Base-by-base conservation (phyloP, 73 alveolate species). In the Paramecium primaurelia region DNA sequence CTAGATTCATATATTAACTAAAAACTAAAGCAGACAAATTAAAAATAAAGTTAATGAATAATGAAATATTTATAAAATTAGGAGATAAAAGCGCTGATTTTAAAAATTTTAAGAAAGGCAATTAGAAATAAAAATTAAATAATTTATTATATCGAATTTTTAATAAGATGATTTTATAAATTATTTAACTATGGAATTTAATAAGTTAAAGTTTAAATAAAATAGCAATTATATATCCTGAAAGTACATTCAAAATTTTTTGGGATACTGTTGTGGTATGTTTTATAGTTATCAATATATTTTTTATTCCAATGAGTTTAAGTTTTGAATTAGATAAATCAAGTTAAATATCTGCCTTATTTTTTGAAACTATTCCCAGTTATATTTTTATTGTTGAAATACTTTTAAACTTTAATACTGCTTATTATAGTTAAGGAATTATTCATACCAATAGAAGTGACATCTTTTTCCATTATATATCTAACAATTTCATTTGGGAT, bases 381-480 rank as follows among this genome's bases (percentile, higher is more conserved):
- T 89, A 83, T 40, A 47, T 71, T 18, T 89, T 89, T 89, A 71
- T 89, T 38, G 40, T 44, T 6, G 94, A 89, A 71, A 89, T 89
- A 0, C 36, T 89, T 25, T 22, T 89, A n/a, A 89, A 89, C 47
- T 89, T 89, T 28, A 71, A 71, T 32, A 89, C 94, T 22, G 94
- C 94, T 0, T 89, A 42, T 68, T 89, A 89, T 32, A 40, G 38
- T 71, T n/a, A 89, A 45, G 94, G 94, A 10, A 51, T 89, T 16
- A 89, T 89, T 45, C 86, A 71, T 28, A 71, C 45, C 12, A 83
- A 73, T 10, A 22, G 86, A 16, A 71, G 77, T 14, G 30, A 77
- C 0, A 89, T 89, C 44, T 71, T 73, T 69, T 71, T 34, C 20
- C 75, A 42, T 40, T 89, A 89, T 45, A n/a, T 71, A 32, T 40